Conservation (phyloP, 768 basidiomycete species). For the Filobasidium floriforme region DNA sequence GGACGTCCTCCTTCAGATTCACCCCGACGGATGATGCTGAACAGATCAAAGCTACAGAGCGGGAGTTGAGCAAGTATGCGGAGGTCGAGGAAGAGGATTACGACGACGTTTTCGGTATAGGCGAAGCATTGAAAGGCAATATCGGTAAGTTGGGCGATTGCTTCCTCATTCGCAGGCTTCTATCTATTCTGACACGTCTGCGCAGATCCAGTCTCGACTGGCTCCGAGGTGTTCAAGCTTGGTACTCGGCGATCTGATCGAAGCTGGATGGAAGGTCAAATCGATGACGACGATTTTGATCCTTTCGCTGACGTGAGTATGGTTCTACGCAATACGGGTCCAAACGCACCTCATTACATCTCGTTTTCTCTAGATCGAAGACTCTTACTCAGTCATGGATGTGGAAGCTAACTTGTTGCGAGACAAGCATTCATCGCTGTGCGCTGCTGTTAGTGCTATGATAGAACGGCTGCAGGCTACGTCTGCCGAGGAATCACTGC, state of each 20-base stretch:
- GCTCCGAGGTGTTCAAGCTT: constrained; percentile 63
- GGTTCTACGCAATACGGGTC: no score
- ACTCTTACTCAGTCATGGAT: constrained; percentile 84
- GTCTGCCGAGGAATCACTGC: constrained; percentile 64
- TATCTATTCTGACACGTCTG: background rate
- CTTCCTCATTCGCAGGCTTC: no score
- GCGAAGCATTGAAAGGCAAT: background rate
- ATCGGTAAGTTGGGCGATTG: background rate
- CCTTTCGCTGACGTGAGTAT: constrained; percentile 81
- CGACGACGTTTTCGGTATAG: constrained; percentile 72
- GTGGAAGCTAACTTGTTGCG: constrained; percentile 83
- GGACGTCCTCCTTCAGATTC: background rate
- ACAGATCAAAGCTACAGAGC: background rate
- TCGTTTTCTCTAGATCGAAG: constrained; percentile 61
- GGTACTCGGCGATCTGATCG: constrained; percentile 78
- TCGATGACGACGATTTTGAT: constrained; percentile 72
- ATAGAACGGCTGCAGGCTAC: constrained; percentile 78
- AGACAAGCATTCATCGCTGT: constrained; percentile 85
- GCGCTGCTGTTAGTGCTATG: constrained; percentile 68
- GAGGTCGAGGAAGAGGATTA: constrained; percentile 89
- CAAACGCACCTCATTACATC: no score
- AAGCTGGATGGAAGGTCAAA: constrained; percentile 80
- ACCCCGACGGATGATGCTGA: background rate
- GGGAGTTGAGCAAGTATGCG: constrained; percentile 63
- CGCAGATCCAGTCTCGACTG: constrained; percentile 4